These are phyloP conservation scores for Biscutella laevigata DNA, from an alignment of 441 rosid species.

Conservation along the genomic window DNA sequence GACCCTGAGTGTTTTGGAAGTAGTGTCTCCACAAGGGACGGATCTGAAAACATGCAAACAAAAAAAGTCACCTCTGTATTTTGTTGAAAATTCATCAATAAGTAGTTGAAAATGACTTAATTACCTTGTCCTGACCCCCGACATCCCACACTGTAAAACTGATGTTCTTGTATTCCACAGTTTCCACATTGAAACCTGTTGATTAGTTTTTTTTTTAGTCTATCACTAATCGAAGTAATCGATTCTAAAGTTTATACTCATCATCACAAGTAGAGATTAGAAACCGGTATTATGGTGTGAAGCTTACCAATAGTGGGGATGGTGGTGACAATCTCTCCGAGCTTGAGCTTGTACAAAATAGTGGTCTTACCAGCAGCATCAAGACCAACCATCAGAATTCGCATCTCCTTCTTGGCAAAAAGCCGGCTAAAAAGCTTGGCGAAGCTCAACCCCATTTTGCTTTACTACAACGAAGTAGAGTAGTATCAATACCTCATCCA, in stretches of 20 bases:
- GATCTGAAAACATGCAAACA: constrained; percentile 35
- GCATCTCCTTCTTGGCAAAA: constrained; percentile 79
- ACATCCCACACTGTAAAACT: constrained; percentile 91
- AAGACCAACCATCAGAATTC: constrained; percentile 89
- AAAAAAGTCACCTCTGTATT: background rate
- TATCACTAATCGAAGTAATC: background rate
- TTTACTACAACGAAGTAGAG: background rate
- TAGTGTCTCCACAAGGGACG: constrained; percentile 88
- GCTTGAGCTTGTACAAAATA: constrained; percentile 77
- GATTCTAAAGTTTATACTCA: background rate
- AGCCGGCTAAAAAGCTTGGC: constrained; percentile 72
- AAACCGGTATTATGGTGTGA: background rate
- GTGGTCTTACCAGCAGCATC: constrained; percentile 96
- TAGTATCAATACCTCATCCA: constrained; percentile 2
- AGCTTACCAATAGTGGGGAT: constrained; percentile 67
- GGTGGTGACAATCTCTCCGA: constrained; percentile 82
- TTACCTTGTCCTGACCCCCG: constrained; percentile 88
- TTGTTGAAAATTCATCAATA: background rate
- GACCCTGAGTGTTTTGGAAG: constrained; percentile 81
- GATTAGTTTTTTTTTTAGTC: background rate
- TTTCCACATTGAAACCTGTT: constrained; percentile 76
- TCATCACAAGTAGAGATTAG: background rate
- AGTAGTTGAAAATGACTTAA: background rate
- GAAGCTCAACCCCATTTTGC: constrained; percentile 61
- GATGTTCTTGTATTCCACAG: constrained; percentile 75